Conservation (phyloP, 495 filamentous ascomycete genomes). For the Aspergillus sclerotiicarbonarius region DNA sequence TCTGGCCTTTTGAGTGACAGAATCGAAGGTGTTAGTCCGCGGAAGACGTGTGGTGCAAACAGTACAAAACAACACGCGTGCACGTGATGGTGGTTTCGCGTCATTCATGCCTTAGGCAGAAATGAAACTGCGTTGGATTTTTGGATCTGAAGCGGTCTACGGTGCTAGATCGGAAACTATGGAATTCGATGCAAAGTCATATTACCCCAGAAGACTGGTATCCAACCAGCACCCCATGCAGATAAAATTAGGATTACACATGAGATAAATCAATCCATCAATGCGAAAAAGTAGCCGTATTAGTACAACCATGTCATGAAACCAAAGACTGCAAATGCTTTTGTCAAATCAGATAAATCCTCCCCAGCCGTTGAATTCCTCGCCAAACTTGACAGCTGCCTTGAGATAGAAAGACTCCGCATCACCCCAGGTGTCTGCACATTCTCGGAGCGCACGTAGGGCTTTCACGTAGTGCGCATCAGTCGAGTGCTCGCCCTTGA, state of each 20-base stretch:
- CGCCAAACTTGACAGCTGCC: slow-evolving; percentile 74
- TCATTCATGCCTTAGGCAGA: slow-evolving; percentile 11
- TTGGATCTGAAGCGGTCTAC: no score
- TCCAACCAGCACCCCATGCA: no score
- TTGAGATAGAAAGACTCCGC: slow-evolving; percentile 71
- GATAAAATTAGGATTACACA: no score
- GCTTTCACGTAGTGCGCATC: slow-evolving; percentile 87
- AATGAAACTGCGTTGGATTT: neutral
- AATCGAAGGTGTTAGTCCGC: neutral
- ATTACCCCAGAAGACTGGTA: no score
- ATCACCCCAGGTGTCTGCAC: slow-evolving; percentile 81
- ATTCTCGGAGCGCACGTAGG: slow-evolving; percentile 69
- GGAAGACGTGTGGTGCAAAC: neutral
- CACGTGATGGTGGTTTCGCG: slow-evolving; percentile 1
- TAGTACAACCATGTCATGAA: neutral
- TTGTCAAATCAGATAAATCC: slow-evolving; percentile 42
- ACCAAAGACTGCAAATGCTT: neutral
- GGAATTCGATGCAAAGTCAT: no score
- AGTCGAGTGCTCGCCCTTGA: slow-evolving; percentile 60
- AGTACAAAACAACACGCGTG: neutral
- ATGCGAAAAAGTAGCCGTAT: no score
- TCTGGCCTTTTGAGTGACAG: neutral
- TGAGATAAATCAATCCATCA: no score
- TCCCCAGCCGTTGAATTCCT: slow-evolving; percentile 77
- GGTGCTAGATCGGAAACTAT: no score